Evolutionary conservation across 108 stramenopile species (phyloP), one percentile per base, ranked within the genome.

Genomic region (Schizochytrium sp.): DNA sequence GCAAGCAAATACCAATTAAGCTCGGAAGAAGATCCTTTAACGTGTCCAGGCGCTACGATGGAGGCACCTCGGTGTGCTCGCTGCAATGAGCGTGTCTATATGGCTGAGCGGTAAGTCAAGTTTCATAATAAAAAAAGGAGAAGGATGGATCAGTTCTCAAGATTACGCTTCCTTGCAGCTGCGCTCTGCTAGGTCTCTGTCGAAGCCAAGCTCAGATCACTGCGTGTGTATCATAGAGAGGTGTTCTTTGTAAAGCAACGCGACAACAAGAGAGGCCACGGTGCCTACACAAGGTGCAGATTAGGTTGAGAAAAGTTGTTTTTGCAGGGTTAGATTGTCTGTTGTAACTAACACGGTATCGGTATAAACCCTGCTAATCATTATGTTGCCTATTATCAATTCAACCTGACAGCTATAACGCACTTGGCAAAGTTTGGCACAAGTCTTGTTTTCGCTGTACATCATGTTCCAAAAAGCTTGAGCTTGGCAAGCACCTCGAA

Each of bases 401-500:
- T 8, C 3, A 3, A 8, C 8, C 64, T 8, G 10, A 69, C 64
- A 69, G 64, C 42, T 69, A 28, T 15, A 44, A 44, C 64, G 64
- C 44, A 44, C 76, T 83, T 8, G 76, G 76, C 2, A 83, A 83
- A 40, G 40, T 40, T 13, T 83, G 53, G 50, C 76, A 83, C 76
- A 83, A 83, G 76, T 17, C 50, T 5, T 83, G 76, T 53, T 83
- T 83, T 28, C 76, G 53, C 5, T 83, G 76, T 53, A 5, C 76
- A n/a, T 49, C 50, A 5, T 83, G 76, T 53, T 2, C 50, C 28
- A 83, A 83, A 53, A n/a, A n/a, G 7, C 49, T 83, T 7, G 76
- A 83, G 28, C 53, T 83, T 38, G 76, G 76, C 76, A 83, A 83
- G 76, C 76, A 83, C 53, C 50, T 83, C 50, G 76, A 83, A 53